Evolutionary conservation across 306 rosid species (phyloP), one percentile per base, ranked within the genome.

Genomic region (Chamaecrista fasciculata): DNA sequence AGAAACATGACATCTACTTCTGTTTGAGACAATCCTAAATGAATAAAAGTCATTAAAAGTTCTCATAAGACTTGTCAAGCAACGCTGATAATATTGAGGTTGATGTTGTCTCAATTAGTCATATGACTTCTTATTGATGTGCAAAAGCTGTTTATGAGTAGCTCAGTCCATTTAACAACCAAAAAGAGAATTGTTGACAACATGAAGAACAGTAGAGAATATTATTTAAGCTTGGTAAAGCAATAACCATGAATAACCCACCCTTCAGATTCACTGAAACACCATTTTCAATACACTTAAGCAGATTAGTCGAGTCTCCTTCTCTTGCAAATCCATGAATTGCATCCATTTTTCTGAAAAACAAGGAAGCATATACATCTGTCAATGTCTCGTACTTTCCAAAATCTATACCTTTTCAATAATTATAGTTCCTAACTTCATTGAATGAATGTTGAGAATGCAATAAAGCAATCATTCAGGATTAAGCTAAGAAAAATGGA

Each of bases 311-410:
- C 52, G 62, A 67, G 71, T 91, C 99, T 73, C 99, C 99, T 85
- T 95, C 99, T 69, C 99, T 89, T 25, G 99, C 96, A 81, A 79
- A 91, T 67, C 78, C 96, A 72, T 95, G 99, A 87, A 95, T 84
- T 42, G 89, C 97, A 58, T 95, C 97, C 86, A 95, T 85, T 80
- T 91, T 85, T 82, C 99, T 95, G 88, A 60, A 66, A 73, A 70
- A 71, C 42, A 77, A 78, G 42, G 31, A 43, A 64, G 66, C 62
- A 65, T 77, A 37, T 62, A 62, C 29, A 47, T 40, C 68, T 12
- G 77, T 15, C 78, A 24, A 48, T 29, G 4, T 20, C 75, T 66
- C 26, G 18, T 51, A 61, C 40, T 57, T 52, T 20, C 62, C 46
- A 48, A 11, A 51, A 63, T 63, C 6, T 16, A 62, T 23, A 42